Percentiles rank a stretch among this genome's conserved stretches.
Evolutionary conservation across 2,329 filamentous ascomycete species (phyloP).

Genomic region (Aspergillus eucalypticola): DNA sequence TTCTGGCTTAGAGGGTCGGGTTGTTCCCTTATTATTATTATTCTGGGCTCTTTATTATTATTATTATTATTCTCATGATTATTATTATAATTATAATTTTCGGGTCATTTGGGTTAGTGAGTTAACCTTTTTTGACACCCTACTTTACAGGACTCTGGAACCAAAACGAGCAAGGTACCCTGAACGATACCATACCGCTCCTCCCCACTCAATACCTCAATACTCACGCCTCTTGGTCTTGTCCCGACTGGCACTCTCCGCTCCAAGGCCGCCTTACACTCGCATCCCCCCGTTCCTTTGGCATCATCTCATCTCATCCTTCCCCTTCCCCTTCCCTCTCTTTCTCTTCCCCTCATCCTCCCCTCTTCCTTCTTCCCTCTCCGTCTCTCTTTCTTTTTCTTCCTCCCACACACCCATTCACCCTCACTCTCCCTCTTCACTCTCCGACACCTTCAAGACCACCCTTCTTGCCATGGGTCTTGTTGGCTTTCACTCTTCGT

Average conservation of each 20-base stretch:
- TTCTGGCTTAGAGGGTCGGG: neutral
- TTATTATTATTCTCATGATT: slow-evolving; percentile 1
- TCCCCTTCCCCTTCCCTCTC: slow-evolving; percentile 14
- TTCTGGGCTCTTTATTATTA: neutral
- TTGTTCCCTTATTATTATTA: slow-evolving; percentile 2
- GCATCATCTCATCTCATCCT: slow-evolving; percentile 30
- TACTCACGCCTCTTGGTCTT: neutral
- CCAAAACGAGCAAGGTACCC: slow-evolving; percentile 17
- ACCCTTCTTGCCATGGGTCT: slow-evolving; percentile 23
- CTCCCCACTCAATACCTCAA: slow-evolving; percentile 22
- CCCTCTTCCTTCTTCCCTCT: slow-evolving; percentile 26
- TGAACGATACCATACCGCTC: slow-evolving; percentile 22
- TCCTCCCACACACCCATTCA: slow-evolving; percentile 16
- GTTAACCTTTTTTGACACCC: slow-evolving; percentile 7
- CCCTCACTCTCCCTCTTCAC: slow-evolving; percentile 1
- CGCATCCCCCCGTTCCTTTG: slow-evolving; percentile 24
- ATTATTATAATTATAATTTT: slow-evolving; percentile 1
- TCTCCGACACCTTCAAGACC: slow-evolving; percentile 8
- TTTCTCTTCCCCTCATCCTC: slow-evolving; percentile 24
- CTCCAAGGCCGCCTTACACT: slow-evolving; percentile 26
- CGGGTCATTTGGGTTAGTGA: slow-evolving; percentile 5
- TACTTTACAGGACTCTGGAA: neutral
- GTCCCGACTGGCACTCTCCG: slow-evolving; percentile 17
- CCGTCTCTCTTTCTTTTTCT: slow-evolving; percentile 19
- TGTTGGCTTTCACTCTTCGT: slow-evolving; percentile 16